Base-by-base conservation (phyloP, 2,329 filamentous ascomycete genomes). In the Onygenales sp. region DNA sequence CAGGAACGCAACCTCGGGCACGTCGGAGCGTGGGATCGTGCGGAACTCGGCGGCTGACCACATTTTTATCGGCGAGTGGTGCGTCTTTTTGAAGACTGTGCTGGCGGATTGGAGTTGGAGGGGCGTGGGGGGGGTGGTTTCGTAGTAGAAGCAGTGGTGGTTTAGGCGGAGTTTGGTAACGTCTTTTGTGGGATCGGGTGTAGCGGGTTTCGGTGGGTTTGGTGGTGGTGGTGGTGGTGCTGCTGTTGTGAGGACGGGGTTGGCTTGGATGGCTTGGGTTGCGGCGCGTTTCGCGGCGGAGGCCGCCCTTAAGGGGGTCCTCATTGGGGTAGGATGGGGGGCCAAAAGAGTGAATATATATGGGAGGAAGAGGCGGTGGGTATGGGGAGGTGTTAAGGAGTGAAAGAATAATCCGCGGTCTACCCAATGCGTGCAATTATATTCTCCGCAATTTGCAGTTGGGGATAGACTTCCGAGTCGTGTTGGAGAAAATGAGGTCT, bases 1-100 rank as follows among this genome's bases (percentile, higher is more conserved):
- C 3, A 88, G 73, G 63, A 89, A 86, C 42, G 79, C 80, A 11
- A 85, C 76, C 71, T 86, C 81, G 1, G 82, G 81, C 33, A 78
- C 69, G 27, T 67, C 61, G 7, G 75, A 74, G 53, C 73, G 69
- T 7, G 81, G 78, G 55, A 85, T 79, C 3, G 72, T 71, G 59
- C 79, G 80, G 68, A 87, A 87, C 54, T 79, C 75, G 13, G 75
- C 72, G 6, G 78, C 75, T 2, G 78, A 81, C 75, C 79, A 85
- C 53, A 85, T 72, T 58, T 83, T 77, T n/a, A 69, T 64, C 5
- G 77, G 80, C 0, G 72, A 73, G 48, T 76, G 71, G 66, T 63
- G 79, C 57, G 58, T 66, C 0, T 64, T 63, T 1, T 66, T 61
- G 60, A 79, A 79, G 58, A 79, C 70, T 27, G 66, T 68, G 13